Conservation (phyloP, 306 rosid species). For the Medicago truncatula region DNA sequence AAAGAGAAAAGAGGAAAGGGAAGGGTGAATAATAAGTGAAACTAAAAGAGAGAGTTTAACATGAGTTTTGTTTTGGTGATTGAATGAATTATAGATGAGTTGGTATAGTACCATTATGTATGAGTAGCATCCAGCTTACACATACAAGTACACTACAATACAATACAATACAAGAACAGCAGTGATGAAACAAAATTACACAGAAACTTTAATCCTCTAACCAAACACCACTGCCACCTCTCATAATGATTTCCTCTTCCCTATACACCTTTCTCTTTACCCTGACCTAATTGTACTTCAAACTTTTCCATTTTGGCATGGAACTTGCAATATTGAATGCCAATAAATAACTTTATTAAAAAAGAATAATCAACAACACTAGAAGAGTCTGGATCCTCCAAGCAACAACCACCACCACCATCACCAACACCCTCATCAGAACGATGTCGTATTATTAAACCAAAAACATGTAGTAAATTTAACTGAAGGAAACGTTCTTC, state of each 20-base stretch:
- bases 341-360: conserved; percentile 50
- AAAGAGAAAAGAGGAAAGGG: too few species aligned
- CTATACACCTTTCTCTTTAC: conserved; percentile 1
- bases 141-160: conserved; percentile 36
- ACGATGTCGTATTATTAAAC: conserved; percentile 13
- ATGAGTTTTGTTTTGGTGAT: conserved; percentile 6
- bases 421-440: conserved; percentile 12
- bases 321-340: conserved; percentile 62
- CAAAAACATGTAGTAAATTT: not conserved
- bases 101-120: conserved; percentile 13
- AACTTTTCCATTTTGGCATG: conserved; percentile 42
- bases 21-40: too few species aligned
- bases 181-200: conserved; percentile 55
- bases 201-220: conserved; percentile 65
- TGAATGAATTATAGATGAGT: conserved; percentile 37
- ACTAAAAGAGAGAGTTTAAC: not conserved
- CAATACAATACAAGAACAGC: conserved; percentile 47
- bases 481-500: too few species aligned
- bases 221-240: conserved; percentile 58
- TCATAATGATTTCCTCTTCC: conserved; percentile 41
- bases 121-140: conserved; percentile 5
- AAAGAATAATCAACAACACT: conserved; percentile 39
- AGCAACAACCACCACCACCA: conserved; percentile 43
- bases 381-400: conserved; percentile 83
- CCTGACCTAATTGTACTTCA: conserved; percentile 17